Evolutionary conservation across 2,329 filamentous ascomycete species (phyloP).

Genomic region (Pyrenochaeta sp.): DNA sequence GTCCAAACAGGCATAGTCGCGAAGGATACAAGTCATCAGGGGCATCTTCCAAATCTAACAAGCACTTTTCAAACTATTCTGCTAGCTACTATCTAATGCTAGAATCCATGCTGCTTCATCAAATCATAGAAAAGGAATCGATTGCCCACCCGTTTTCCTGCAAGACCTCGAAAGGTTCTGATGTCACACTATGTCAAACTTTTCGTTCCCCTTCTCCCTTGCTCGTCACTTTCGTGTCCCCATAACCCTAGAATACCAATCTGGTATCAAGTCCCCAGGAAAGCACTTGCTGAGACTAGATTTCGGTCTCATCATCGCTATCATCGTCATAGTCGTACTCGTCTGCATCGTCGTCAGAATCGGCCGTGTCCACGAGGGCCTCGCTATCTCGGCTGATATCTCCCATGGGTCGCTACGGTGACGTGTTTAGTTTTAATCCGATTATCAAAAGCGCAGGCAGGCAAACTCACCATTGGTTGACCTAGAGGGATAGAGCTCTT

Average conservation of each 20-base stretch:
- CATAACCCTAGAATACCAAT: no score
- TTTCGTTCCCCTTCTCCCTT: no score
- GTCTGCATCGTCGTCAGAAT: constrained; percentile 34
- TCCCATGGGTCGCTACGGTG: constrained; percentile 14
- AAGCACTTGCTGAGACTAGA: constrained; percentile 7
- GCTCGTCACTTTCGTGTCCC: no score
- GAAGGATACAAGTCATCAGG: no score
- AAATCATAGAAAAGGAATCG: no score
- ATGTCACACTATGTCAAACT: no score
- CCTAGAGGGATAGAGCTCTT: constrained; percentile 22
- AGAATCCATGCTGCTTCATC: no score
- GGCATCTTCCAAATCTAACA: constrained; percentile 3
- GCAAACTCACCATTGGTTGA: constrained; percentile 26
- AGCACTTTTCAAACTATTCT: constrained; percentile 1
- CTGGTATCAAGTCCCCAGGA: not conserved
- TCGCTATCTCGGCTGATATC: constrained; percentile 8
- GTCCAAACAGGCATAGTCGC: constrained; percentile 12
- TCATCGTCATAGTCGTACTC: constrained; percentile 49
- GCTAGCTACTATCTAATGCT: no score
- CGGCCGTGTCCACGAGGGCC: constrained; percentile 10
- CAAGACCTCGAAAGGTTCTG: no score
- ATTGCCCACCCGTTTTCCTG: no score
- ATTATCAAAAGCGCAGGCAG: no score
- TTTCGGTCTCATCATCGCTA: constrained; percentile 46
- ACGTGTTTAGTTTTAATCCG: no score